A percentile compares a stretch with the other conserved stretches of the same genome.
Conservation (phyloP, 192 early-diverging fungal genomes). For the Diversispora eburnea region DNA sequence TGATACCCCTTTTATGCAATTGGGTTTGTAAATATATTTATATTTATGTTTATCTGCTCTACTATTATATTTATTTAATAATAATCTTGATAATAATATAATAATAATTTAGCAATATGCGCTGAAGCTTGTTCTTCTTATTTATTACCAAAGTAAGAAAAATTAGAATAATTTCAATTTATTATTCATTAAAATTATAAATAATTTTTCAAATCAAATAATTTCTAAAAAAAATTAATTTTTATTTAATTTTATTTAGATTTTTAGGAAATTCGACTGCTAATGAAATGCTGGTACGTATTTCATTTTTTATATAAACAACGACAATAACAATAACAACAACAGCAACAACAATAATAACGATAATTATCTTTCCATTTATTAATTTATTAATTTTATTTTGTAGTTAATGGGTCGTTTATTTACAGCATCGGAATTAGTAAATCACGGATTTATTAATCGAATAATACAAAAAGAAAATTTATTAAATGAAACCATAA, state of each 20-base stretch:
- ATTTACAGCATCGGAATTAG: constrained; percentile 54
- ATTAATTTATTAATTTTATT: too few species aligned
- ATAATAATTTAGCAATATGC: constrained; percentile 48
- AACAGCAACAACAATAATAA: constrained; percentile 21
- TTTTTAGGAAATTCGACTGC: constrained; percentile 61
- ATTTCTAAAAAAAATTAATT: too few species aligned
- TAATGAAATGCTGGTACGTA: constrained; percentile 50
- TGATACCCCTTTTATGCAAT: constrained; percentile 71
- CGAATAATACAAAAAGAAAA: too few species aligned
- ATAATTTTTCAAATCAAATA: neutral
- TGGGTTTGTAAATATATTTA: constrained; percentile 39
- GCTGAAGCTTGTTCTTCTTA: constrained; percentile 71
- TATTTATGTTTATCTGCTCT: neutral
- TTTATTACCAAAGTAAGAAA: constrained; percentile 54
- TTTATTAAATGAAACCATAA: too few species aligned
- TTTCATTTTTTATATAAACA: too few species aligned
- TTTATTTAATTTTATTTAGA: constrained; percentile 29
- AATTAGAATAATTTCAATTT: neutral
- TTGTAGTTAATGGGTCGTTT: too few species aligned
- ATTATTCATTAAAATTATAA: neutral
- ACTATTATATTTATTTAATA: neutral
- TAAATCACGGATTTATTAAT: constrained; percentile 44
- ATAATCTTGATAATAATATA: neutral
- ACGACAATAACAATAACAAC: constrained; percentile 43
- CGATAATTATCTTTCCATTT: too few species aligned